A percentile compares a stretch with the other conserved stretches of the same genome.
phyloP scores from a whole-genome alignment of 1,284 basidiomycete species.

The Spongiforma sp. region DNA sequence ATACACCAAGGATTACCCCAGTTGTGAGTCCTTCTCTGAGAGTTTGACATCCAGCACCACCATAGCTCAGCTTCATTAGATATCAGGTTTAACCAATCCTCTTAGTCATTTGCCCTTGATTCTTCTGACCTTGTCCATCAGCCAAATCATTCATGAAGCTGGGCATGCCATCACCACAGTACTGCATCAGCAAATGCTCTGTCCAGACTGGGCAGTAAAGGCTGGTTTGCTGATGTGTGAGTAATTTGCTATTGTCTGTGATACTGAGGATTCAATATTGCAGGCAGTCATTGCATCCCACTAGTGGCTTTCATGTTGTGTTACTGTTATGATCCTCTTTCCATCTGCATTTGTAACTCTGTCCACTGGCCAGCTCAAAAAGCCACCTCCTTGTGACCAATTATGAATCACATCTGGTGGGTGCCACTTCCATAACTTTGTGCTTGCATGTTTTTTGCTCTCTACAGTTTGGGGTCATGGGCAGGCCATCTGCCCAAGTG shows the following conservation, averaged over 20 bases:
- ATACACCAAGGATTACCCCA: slow-evolving; percentile 39
- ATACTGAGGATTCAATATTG: not conserved
- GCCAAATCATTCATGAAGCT: slow-evolving; percentile 70
- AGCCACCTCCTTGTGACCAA: slow-evolving; percentile 46
- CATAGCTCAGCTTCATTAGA: slow-evolving; percentile 45
- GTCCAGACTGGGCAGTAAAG: too few relatives aligned
- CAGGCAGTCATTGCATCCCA: slow-evolving; percentile 46
- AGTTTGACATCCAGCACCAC: not conserved
- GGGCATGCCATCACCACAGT: slow-evolving; percentile 76
- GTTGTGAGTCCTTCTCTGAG: slow-evolving; percentile 46
- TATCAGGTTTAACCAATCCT: slow-evolving; percentile 78
- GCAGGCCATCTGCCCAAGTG: slow-evolving; percentile 38
- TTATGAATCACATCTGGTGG: slow-evolving; percentile 67
- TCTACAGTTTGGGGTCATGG: slow-evolving; percentile 37
- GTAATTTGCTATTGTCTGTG: slow-evolving; percentile 25
- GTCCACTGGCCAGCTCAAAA: slow-evolving; percentile 46
- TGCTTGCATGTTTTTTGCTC: slow-evolving; percentile 49
- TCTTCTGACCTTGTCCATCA: slow-evolving; percentile 58
- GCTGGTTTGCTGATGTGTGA: too few relatives aligned
- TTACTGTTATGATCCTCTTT: slow-evolving; percentile 58
- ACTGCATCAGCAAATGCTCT: too few relatives aligned
- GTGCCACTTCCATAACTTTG: slow-evolving; percentile 73
- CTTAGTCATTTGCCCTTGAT: slow-evolving; percentile 64
- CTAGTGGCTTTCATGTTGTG: slow-evolving; percentile 62
- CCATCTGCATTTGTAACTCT: slow-evolving; percentile 75